Base-by-base conservation (phyloP, 495 filamentous ascomycete species). In the Penicillium pancosmium region DNA sequence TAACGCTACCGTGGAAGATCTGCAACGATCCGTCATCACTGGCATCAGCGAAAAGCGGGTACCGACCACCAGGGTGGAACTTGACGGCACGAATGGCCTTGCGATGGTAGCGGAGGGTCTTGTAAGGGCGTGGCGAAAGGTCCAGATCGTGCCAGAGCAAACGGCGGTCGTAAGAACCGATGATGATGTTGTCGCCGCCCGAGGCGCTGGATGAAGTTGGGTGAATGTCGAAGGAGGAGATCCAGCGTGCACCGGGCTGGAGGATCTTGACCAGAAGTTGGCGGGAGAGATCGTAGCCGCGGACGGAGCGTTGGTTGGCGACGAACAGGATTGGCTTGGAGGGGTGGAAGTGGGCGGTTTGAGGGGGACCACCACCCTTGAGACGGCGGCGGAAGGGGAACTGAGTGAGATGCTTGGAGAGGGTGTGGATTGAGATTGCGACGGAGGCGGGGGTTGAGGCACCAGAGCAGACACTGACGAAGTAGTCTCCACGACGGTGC, bases 101-200 rank as follows among this genome's bases (percentile, higher is more conserved):
- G 63, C 82, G 74, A 74, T 98, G 94, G 76, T 97, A 98, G 18
- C 94, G 83, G 69, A 98, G 85, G 6, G 92, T 96, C 80, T 97
- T 97, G 78, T 97, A 98, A 1, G 94, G 94, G 52, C 88, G 84
- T 52, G 83, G 84, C 1, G 91, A 94, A 23, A 98, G 86, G 57
- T 98, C 95, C 25, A 98, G 83, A 75, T 98, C 94, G 69, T 98
- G 94, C 95, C 95, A 98, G 52, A 98, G 81, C 4, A 98, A 82
- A 50, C 93, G 88, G 57, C 91, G 88, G 73, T 98, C 94, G 75
- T 98, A 98, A 21, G 91, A 91, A 27, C 92, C 91, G 23, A 96
- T 89, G 57, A 98, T 90, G 59, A 98, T 72, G 73, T 98, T 96
- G 73, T 97, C 91, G 43, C 94, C 93, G 10, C 87, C 87, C 13